Percentiles rank a stretch among this genome's conserved stretches.
Evolutionary conservation across 169 alveolate species (phyloP).

Genomic region (Plasmodium chabaudi): DNA sequence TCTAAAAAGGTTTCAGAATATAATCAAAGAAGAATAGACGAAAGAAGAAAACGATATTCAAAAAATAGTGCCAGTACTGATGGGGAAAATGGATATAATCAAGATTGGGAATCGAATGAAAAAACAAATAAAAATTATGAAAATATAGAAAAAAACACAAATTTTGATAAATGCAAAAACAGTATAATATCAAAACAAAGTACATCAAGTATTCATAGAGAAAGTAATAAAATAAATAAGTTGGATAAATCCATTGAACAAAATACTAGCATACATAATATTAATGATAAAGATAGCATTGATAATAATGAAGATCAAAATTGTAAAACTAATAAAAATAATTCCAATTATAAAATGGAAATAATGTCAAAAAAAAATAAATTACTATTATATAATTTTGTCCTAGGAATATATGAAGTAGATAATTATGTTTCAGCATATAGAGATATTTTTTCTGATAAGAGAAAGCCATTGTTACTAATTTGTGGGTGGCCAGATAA

Average conservation of each 20-base stretch:
- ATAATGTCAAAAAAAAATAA: neutral
- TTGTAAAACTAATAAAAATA: neutral
- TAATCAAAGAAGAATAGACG: constrained; percentile 45
- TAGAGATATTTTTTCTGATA: constrained; percentile 38
- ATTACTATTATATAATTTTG: constrained; percentile 10
- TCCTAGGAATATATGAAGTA: constrained; percentile 57
- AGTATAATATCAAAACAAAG: neutral
- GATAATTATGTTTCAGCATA: constrained; percentile 69
- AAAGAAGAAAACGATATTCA: neutral
- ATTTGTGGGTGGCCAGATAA: constrained; percentile 86
- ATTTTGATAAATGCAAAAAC: too few species aligned
- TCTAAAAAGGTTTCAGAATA: constrained; percentile 70
- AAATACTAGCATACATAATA: neutral
- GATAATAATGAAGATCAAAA: neutral
- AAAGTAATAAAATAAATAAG: neutral
- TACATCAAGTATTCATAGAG: neutral
- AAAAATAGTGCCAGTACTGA: neutral
- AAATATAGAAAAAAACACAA: neutral
- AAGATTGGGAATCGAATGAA: neutral
- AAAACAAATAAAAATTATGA: constrained; percentile 18
- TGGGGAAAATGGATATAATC: neutral
- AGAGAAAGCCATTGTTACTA: constrained; percentile 73
- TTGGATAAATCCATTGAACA: neutral
- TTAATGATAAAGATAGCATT: neutral
- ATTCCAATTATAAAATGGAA: neutral